phyloP scores from a whole-genome alignment of 768 basidiomycete species.

The Phanerodontia chrysosporium region DNA sequence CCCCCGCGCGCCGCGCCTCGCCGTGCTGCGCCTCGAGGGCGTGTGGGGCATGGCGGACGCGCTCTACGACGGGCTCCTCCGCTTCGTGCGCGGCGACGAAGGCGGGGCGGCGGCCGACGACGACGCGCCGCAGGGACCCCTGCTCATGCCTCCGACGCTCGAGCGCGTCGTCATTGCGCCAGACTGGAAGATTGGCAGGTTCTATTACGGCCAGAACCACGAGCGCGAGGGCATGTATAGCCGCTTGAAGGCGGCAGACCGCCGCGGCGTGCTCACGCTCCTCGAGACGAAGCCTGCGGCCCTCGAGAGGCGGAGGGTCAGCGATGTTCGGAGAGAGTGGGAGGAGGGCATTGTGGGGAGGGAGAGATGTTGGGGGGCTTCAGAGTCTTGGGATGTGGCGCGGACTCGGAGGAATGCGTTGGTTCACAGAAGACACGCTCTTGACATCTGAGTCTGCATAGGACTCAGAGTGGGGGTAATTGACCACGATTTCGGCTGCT shows the following conservation, averaged over 20 bases:
- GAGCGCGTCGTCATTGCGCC: not conserved
- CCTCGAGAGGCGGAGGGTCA: not conserved
- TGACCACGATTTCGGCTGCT: no score
- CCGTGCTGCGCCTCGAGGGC: conserved; percentile 6
- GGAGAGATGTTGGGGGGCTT: not conserved
- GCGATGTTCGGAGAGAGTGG: conserved; percentile 3
- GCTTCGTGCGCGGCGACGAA: not conserved
- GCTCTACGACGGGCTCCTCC: not conserved
- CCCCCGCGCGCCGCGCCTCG: conserved; percentile 4
- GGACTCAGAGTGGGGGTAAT: no score
- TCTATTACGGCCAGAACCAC: not conserved
- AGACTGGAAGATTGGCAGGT: not conserved
- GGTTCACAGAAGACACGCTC: no score
- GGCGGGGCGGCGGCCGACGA: not conserved
- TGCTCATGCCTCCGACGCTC: not conserved
- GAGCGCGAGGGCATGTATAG: not conserved
- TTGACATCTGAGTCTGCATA: no score
- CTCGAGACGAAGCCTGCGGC: not conserved
- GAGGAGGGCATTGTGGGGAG: conserved; percentile 5
- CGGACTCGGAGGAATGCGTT: no score
- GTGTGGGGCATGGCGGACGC: not conserved
- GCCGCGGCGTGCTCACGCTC: not conserved
- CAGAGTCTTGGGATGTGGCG: not conserved
- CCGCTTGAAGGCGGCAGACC: not conserved
- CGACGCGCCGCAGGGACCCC: not conserved